Evolutionary conservation across 495 filamentous ascomycete genomes (phyloP).

Genomic region (Chaetomium fimeti): DNA sequence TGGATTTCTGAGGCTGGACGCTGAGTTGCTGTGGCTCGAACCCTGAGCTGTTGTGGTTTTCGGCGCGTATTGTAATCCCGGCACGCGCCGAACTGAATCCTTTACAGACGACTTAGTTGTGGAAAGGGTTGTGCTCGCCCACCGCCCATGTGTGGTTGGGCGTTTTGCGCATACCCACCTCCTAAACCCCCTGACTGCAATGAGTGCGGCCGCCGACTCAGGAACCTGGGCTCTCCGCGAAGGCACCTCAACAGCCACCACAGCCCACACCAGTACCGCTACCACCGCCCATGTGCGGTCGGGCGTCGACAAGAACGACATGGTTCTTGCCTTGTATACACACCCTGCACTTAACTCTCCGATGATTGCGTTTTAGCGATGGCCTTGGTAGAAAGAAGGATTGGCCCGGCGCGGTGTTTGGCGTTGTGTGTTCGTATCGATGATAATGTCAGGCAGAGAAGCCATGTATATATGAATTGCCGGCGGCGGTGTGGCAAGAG

Average conservation of each 20-base stretch:
- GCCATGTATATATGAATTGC: constrained; percentile 30
- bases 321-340: constrained; percentile 28
- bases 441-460: constrained; percentile 24
- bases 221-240: too few species aligned
- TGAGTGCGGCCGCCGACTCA: too few species aligned
- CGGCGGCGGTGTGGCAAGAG: constrained; percentile 2
- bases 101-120: too few species aligned
- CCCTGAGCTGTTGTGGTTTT: too few species aligned
- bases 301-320: constrained; percentile 15
- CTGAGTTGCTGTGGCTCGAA: background rate
- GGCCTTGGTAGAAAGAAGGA: constrained; percentile 23
- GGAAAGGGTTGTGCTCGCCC: background rate
- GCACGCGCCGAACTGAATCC: too few species aligned
- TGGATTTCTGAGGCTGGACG: background rate
- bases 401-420: constrained; percentile 34
- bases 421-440: constrained; percentile 32
- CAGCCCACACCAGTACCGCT: too few species aligned
- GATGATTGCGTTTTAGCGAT: constrained; percentile 39
- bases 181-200: too few species aligned
- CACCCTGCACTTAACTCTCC: constrained; percentile 34
- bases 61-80: too few species aligned
- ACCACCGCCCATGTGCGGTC: constrained; percentile 4
- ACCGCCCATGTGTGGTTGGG: constrained; percentile 5
- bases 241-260: too few species aligned
- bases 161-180: too few species aligned